Evolutionary conservation across 2,329 filamentous ascomycete species (phyloP).

Genomic region (Remersonia thermophila): DNA sequence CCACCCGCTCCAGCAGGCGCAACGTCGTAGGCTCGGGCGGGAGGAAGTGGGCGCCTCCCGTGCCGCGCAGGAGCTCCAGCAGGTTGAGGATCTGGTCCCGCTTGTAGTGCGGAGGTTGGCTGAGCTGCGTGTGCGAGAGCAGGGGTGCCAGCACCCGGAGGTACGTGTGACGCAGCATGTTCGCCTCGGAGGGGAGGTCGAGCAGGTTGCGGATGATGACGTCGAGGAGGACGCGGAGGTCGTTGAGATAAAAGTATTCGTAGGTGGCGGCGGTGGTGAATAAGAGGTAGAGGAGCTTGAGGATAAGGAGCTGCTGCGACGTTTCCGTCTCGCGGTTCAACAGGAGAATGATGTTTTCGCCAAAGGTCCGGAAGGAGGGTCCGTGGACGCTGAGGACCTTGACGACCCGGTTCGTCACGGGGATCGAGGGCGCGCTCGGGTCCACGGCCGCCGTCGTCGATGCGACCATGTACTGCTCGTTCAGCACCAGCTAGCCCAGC

Average conservation of each 20-base stretch:
- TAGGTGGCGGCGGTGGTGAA: conserved; percentile 87
- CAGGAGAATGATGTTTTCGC: conserved; percentile 90
- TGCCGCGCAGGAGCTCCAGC: conserved; percentile 57
- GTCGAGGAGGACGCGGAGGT: conserved; percentile 84
- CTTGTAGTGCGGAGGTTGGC: conserved; percentile 81
- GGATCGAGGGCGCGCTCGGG: conserved; percentile 29
- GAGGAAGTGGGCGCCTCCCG: conserved; percentile 61
- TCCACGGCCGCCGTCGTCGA: conserved; percentile 40
- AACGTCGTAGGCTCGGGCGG: conserved; percentile 71
- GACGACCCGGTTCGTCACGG: conserved; percentile 82
- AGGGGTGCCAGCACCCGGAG: conserved; percentile 84
- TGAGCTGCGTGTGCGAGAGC: conserved; percentile 81
- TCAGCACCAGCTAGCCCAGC: conserved; percentile 63
- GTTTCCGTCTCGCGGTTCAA: conserved; percentile 93
- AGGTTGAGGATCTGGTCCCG: conserved; percentile 69
- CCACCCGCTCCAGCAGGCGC: conserved; percentile 63
- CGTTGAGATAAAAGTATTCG: conserved; percentile 98
- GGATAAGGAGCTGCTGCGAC: conserved; percentile 84
- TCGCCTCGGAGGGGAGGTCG: conserved; percentile 76
- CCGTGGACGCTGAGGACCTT: conserved; percentile 79
- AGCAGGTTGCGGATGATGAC: conserved; percentile 96
- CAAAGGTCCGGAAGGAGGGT: conserved; percentile 79
- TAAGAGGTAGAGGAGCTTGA: conserved; percentile 88
- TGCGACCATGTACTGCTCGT: conserved; percentile 94
- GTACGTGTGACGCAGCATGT: conserved; percentile 78